A percentile compares a stretch with the other conserved stretches of the same genome.
Evolutionary conservation across 352 stramenopile genomes (phyloP).

Genomic region (Pythium rhizo-oryzae): DNA sequence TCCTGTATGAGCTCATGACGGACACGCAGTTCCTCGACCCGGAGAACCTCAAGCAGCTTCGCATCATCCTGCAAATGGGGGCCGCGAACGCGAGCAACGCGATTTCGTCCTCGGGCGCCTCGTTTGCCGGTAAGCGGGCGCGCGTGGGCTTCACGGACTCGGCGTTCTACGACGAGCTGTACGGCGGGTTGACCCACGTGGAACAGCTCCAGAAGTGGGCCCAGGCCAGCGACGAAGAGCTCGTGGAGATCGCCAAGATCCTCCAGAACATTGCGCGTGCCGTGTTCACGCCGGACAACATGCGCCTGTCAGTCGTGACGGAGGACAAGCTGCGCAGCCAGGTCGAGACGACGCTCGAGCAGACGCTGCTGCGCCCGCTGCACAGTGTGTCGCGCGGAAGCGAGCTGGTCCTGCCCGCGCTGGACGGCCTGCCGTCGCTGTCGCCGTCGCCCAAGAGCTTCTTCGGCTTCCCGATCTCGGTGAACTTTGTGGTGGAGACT

Average conservation of each 20-base stretch:
- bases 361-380: constrained; percentile 52
- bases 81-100: constrained; percentile 67
- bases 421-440: constrained; percentile 27
- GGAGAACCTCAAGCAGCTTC: constrained; percentile 74
- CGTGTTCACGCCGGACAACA: constrained; percentile 57
- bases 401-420: constrained; percentile 18
- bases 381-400: constrained; percentile 2
- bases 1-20: constrained; percentile 59
- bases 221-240: constrained; percentile 67
- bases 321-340: constrained; percentile 64
- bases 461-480: constrained; percentile 77
- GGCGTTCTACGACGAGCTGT: constrained; percentile 65
- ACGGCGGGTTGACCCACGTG: constrained; percentile 73
- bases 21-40: constrained; percentile 77
- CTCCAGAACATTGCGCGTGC: constrained; percentile 61
- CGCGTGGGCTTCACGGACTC: constrained; percentile 59
- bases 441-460: constrained; percentile 50
- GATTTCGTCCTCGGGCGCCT: constrained; percentile 72
- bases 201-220: constrained; percentile 76
- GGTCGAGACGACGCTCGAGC: constrained; percentile 50
- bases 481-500: constrained; percentile 84
- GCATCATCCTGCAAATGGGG: constrained; percentile 74
- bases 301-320: constrained; percentile 76
- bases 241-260: constrained; percentile 51
- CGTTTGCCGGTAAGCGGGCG: constrained; percentile 56